Evolutionary conservation across 805 yeast genomes (phyloP), one percentile per base, ranked within the genome.

Genomic region (Candida anglica): DNA sequence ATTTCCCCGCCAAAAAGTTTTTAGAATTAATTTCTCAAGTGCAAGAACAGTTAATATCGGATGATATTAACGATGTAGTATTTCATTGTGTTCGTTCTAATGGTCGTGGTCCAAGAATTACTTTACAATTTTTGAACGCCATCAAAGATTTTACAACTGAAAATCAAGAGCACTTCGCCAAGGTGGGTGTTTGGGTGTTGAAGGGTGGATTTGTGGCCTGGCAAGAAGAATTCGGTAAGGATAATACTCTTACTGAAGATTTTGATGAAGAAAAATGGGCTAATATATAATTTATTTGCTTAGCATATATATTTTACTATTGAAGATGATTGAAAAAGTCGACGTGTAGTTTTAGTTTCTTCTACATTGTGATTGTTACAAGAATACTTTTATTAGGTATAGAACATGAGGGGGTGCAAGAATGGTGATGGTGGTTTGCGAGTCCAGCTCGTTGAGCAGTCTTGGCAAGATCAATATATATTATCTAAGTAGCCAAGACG

Each of bases 161-260:
- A 8, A 21, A 27, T 13, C 16, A 14, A 14, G 18, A 27, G n/a
- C 9, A 17, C 5, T 27, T 8, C 22, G 30, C 16, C 7, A 11
- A 20, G 20, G 18, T 11, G 15, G 18, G 18, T 11, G 30, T 27
- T 15, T 27, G 30, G 30, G 30, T 27, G 6, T 18, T 27, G 20
- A 27, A 27, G 17, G 30, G 30, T 4, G 30, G 30, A n/a, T 27
- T 27, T 15, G 30, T 15, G n/a, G 19, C 16, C 6, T 27, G 30
- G 30, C 30, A 27, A 15, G 18, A 27, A 21, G 30, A 27, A 10
- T 27, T 27, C 13, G 30, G 30, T 5, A 27, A 27, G 20, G 30
- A 27, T 11, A 14, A 27, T 6, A 13, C 13, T 14, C 6, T 27
- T 6, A 27, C 30, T 4, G 30, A 27, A n/a, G 30, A 27, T n/a